phyloP scores from a whole-genome alignment of 192 early-diverging fungal genomes.

The Coemansia sp. region DNA sequence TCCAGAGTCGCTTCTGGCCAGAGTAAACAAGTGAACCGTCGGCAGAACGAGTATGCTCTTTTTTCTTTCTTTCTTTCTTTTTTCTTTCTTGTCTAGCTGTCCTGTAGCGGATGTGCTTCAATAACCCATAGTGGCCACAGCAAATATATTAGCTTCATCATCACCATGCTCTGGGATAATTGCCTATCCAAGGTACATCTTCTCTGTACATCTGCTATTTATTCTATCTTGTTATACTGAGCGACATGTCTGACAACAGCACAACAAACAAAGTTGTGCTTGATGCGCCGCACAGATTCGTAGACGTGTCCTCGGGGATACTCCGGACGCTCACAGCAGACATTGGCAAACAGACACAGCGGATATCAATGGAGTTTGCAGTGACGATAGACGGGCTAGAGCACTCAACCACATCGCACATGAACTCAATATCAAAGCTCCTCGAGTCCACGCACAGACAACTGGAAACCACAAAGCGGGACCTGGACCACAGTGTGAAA shows the following conservation, averaged over 20 bases:
- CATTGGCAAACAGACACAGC: constrained; percentile 7
- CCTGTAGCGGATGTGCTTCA: no score
- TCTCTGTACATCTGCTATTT: no score
- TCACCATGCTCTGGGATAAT: no score
- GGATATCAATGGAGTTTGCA: constrained; percentile 13
- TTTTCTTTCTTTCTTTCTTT: no score
- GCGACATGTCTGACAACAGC: neutral
- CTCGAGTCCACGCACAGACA: constrained; percentile 1
- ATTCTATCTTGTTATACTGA: neutral
- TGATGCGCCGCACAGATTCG: constrained; percentile 7
- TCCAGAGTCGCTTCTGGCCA: neutral
- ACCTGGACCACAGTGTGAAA: neutral
- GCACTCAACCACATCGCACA: constrained; percentile 7
- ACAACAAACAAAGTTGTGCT: neutral
- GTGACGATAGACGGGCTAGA: constrained; percentile 8
- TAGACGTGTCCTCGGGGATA: constrained; percentile 10
- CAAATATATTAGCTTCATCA: no score
- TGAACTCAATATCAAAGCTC: constrained; percentile 2
- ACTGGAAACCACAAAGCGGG: neutral
- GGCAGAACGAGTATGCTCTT: no score
- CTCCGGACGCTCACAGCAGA: constrained; percentile 11
- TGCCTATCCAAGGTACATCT: no score
- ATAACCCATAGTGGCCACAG: no score
- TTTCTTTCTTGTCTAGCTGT: no score
- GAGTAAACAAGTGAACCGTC: neutral